phyloP scores from a whole-genome alignment of 495 filamentous ascomycete genomes.

The Aspergillus taichungensis region DNA sequence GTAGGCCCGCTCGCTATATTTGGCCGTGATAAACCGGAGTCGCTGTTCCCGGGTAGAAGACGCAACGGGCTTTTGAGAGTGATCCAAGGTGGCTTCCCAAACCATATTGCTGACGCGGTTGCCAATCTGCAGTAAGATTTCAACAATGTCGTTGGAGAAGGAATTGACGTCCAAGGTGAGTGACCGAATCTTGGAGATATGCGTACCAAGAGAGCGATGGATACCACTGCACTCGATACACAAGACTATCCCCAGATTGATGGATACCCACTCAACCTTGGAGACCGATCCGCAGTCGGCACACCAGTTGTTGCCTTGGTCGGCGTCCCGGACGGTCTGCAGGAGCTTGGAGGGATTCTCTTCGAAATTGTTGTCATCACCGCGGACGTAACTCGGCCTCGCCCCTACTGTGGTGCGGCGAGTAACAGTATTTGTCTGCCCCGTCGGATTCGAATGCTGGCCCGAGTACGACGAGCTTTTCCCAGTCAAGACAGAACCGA shows the following conservation, averaged over 20 bases:
- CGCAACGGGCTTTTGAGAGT: slow-evolving; percentile 56
- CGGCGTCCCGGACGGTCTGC: slow-evolving; percentile 78
- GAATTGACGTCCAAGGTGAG: slow-evolving; percentile 91
- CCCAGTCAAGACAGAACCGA: slow-evolving; percentile 87
- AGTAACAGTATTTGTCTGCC: slow-evolving; percentile 47
- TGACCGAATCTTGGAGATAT: slow-evolving; percentile 95
- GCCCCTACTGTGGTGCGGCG: slow-evolving; percentile 87
- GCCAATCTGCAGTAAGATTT: slow-evolving; percentile 85
- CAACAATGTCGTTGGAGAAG: slow-evolving; percentile 92
- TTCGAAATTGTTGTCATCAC: slow-evolving; percentile 59
- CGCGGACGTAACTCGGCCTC: slow-evolving; percentile 63
- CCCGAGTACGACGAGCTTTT: slow-evolving; percentile 72
- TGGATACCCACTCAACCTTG: slow-evolving; percentile 97
- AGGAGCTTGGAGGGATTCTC: slow-evolving; percentile 79
- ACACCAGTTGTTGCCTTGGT: slow-evolving; percentile 90
- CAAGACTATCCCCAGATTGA: slow-evolving; percentile 91
- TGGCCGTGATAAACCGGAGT: slow-evolving; percentile 85
- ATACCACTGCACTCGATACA: slow-evolving; percentile 99
- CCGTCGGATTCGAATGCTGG: slow-evolving; percentile 45
- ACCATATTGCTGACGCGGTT: slow-evolving; percentile 95
- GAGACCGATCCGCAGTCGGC: slow-evolving; percentile 87
- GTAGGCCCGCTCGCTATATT: slow-evolving; percentile 79
- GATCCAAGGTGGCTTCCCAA: slow-evolving; percentile 83
- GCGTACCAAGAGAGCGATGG: slow-evolving; percentile 90
- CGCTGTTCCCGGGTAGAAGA: slow-evolving; percentile 80